Conservation (phyloP, 805 yeast species). For the Saccharomyces eubayanus region DNA sequence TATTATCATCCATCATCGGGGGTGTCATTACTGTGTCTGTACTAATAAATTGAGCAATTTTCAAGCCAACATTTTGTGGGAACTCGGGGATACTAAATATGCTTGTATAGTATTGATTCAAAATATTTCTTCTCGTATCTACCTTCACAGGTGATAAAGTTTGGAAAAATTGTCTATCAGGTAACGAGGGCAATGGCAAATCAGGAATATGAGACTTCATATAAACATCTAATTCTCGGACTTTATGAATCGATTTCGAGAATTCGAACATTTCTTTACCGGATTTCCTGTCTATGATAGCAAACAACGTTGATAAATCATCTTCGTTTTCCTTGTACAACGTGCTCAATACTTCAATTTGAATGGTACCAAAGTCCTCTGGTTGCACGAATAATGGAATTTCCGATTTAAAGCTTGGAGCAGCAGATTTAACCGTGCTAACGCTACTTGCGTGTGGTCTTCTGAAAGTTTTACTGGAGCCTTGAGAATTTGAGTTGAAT, state of each 20-base stretch:
- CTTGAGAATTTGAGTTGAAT: neutral
- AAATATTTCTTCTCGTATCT: constrained; percentile 46
- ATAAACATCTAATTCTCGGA: constrained; percentile 53
- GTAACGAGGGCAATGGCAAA: constrained; percentile 47
- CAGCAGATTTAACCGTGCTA: constrained; percentile 8
- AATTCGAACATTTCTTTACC: constrained; percentile 69
- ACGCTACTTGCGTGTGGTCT: constrained; percentile 9
- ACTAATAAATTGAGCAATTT: constrained; percentile 58
- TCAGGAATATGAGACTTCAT: constrained; percentile 48
- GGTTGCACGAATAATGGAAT: constrained; percentile 51
- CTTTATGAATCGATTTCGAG: constrained; percentile 51
- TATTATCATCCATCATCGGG: constrained; percentile 43
- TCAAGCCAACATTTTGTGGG: constrained; percentile 42
- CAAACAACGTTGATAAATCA: constrained; percentile 53
- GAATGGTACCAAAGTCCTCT: constrained; percentile 44
- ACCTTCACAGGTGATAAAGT: constrained; percentile 49
- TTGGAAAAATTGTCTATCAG: constrained; percentile 55
- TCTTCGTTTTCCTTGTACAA: constrained; percentile 37
- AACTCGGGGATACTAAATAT: constrained; percentile 50
- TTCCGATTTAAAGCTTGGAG: constrained; percentile 25
- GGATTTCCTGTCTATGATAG: constrained; percentile 53
- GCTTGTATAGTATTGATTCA: constrained; percentile 53
- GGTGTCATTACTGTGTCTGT: constrained; percentile 57
- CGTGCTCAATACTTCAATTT: constrained; percentile 43
- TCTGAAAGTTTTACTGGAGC: neutral